Evolutionary conservation across 768 basidiomycete genomes (phyloP).

Genomic region (Lactifluus volemus): DNA sequence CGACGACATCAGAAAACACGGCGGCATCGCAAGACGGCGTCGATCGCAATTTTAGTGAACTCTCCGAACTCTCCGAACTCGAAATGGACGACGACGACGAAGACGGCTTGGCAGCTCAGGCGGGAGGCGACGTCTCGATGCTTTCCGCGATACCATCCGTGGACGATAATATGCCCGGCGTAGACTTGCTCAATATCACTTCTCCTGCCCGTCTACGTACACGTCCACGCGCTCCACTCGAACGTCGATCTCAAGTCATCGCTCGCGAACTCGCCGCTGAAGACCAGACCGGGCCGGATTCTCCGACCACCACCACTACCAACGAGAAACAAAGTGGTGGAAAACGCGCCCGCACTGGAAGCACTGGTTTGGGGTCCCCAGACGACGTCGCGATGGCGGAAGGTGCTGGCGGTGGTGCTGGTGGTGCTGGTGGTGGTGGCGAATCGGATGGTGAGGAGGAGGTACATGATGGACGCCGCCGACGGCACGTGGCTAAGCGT

Average conservation of each 20-base stretch:
- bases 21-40: neutral
- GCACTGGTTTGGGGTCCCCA: neutral
- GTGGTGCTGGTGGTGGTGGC: neutral
- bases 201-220: neutral
- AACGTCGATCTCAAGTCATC: conserved; percentile 16
- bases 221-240: conserved; percentile 12
- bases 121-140: conserved; percentile 12
- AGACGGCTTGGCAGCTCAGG: too few relatives aligned
- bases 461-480: too few relatives aligned
- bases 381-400: conserved; percentile 8
- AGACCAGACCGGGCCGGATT: neutral
- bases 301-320: neutral
- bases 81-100: neutral
- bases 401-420: neutral
- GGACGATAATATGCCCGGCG: conserved; percentile 2
- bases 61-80: conserved; percentile 6
- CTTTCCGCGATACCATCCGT: conserved; percentile 10
- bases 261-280: conserved; percentile 13
- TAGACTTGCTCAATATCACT: conserved; percentile 1
- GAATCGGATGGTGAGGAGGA: neutral
- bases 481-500: neutral
- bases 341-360: neutral
- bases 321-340: neutral
- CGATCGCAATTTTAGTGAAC: neutral
- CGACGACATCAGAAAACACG: neutral